phyloP scores from a whole-genome alignment of 495 filamentous ascomycete genomes.

The Aspergillus haitiensis region DNA sequence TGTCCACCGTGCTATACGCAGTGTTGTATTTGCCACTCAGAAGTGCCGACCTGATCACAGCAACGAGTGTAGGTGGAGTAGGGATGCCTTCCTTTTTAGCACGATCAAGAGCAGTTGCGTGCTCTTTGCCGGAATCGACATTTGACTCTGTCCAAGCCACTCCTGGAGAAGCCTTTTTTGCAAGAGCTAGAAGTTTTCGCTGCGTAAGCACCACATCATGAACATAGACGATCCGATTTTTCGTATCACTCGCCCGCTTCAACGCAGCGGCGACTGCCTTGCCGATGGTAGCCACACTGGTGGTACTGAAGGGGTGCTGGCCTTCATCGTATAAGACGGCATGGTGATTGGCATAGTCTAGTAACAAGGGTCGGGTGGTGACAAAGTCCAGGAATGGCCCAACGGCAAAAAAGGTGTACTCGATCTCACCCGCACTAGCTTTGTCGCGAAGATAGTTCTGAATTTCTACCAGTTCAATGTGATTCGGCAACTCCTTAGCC shows the following conservation, averaged over 20 bases:
- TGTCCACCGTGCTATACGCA: constrained; percentile 2
- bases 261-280: constrained; percentile 7
- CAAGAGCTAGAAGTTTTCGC: constrained; percentile 4
- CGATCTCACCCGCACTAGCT: constrained; percentile 28
- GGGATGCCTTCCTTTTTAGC: neutral
- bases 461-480: constrained; percentile 13
- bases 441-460: constrained; percentile 45
- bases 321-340: constrained; percentile 3
- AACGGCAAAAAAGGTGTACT: constrained; percentile 47
- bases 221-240: constrained; percentile 3
- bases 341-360: neutral
- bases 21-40: constrained; percentile 4
- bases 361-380: neutral
- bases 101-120: neutral
- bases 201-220: constrained; percentile 7
- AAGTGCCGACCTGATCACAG: constrained; percentile 5
- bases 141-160: neutral
- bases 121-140: neutral
- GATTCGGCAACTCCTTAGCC: constrained; percentile 32
- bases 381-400: constrained; percentile 25
- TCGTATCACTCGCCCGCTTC: constrained; percentile 1
- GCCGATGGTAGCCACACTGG: neutral
- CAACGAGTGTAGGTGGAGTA: neutral
- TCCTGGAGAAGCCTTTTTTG: constrained; percentile 1
- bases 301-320: neutral